Evolutionary conservation across 2,329 filamentous ascomycete genomes (phyloP).

Genomic region (Gaeumannomyces sp.): DNA sequence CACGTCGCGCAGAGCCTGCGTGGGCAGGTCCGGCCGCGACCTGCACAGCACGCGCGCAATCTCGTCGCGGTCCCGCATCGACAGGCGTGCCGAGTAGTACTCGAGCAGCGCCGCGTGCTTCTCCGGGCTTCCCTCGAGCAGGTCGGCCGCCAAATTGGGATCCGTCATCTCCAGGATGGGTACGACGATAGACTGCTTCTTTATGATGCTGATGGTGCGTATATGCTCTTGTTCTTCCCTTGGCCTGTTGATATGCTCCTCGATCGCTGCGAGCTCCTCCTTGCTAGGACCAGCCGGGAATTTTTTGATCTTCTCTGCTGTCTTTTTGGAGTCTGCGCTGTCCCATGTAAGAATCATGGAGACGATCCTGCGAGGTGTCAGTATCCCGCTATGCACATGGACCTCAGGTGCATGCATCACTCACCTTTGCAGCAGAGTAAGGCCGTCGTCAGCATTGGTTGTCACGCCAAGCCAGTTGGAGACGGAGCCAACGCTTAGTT

Average conservation of each 20-base stretch:
- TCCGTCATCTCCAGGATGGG: constrained; percentile 55
- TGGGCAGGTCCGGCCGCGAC: constrained; percentile 66
- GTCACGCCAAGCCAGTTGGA: constrained; percentile 77
- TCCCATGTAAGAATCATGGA: constrained; percentile 70
- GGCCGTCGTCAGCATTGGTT: constrained; percentile 65
- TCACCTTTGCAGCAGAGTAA: constrained; percentile 67
- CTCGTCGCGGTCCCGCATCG: constrained; percentile 66
- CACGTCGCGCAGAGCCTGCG: constrained; percentile 56
- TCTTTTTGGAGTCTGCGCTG: constrained; percentile 60
- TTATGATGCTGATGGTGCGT: constrained; percentile 47
- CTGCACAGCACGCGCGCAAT: constrained; percentile 62
- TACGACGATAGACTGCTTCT: constrained; percentile 54
- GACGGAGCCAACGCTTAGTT: constrained; percentile 65
- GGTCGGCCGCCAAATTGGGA: constrained; percentile 34
- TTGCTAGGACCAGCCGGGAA: constrained; percentile 52
- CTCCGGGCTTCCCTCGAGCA: constrained; percentile 38
- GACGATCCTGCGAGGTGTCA: constrained; percentile 51
- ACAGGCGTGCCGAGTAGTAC: constrained; percentile 65
- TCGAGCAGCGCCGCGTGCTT: constrained; percentile 62
- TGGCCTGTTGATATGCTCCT: constrained; percentile 46
- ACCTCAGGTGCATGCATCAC: not conserved
- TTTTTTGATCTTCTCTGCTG: constrained; percentile 58
- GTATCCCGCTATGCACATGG: not conserved
- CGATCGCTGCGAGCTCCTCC: constrained; percentile 55
- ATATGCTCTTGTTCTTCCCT: constrained; percentile 52